phyloP scores from a whole-genome alignment of 2,329 filamentous ascomycete species.

The Aspergillus udagawae region DNA sequence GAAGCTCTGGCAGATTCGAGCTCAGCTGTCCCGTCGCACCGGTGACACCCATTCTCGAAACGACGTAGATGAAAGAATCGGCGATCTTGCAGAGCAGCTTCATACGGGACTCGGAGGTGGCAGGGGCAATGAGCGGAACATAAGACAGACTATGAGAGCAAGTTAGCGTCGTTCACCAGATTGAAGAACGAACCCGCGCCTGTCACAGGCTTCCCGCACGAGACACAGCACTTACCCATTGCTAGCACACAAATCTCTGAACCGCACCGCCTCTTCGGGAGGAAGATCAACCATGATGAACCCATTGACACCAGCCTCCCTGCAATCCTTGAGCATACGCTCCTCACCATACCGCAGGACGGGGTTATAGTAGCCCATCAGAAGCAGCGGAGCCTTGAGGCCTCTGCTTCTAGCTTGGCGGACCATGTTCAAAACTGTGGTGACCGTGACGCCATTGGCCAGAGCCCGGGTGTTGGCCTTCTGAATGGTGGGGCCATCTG shows the following conservation, averaged over 20 bases:
- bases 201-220: not conserved
- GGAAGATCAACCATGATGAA: constrained; percentile 96
- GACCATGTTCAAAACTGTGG: constrained; percentile 76
- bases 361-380: constrained; percentile 99
- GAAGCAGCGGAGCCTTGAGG: constrained; percentile 74
- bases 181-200: not conserved
- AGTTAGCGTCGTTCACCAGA: not conserved
- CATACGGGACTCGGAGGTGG: constrained; percentile 90
- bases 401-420: constrained; percentile 73
- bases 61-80: constrained; percentile 98
- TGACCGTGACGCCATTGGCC: constrained; percentile 80
- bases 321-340: constrained; percentile 76
- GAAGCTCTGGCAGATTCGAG: constrained; percentile 72
- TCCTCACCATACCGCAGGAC: constrained; percentile 93
- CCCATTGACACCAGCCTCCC: constrained; percentile 80
- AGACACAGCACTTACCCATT: constrained; percentile 23
- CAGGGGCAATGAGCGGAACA: constrained; percentile 91
- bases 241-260: constrained; percentile 32
- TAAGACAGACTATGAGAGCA: constrained; percentile 67
- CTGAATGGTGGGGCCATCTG: constrained; percentile 95
- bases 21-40: constrained; percentile 82
- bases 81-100: constrained; percentile 93
- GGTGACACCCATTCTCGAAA: constrained; percentile 94
- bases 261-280: constrained; percentile 92
- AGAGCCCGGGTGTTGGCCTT: constrained; percentile 89